Conservation (phyloP, 345 rosid genomes). For the Camelina neglecta region DNA sequence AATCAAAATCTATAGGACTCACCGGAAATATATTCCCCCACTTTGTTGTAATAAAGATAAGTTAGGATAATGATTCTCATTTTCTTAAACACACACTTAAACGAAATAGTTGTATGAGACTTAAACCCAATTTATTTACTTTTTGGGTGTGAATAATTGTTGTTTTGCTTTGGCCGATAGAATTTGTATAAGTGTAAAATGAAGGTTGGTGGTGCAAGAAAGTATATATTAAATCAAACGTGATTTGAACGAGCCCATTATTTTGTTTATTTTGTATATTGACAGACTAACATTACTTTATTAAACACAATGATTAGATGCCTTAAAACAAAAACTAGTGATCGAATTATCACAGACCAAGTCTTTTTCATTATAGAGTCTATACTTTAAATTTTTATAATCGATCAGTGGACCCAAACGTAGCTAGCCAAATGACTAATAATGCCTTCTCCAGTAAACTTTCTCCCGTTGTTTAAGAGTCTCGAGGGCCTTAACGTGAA, state of each 20-base stretch:
- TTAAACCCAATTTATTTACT: too few species aligned
- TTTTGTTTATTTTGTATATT: background rate
- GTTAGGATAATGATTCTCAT: background rate
- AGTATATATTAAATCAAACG: background rate
- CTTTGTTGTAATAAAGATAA: background rate
- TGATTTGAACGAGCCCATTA: background rate
- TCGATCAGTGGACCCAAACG: background rate
- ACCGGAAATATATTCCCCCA: background rate
- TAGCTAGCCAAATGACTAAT: too few species aligned
- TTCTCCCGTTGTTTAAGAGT: too few species aligned
- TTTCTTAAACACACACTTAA: too few species aligned
- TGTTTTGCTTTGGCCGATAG: too few species aligned
- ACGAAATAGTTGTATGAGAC: too few species aligned
- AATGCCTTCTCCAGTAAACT: too few species aligned
- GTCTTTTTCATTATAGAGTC: background rate
- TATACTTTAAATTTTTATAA: background rate
- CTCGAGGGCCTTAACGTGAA: too few species aligned
- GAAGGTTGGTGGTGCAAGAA: constrained; percentile 4
- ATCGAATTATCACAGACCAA: background rate
- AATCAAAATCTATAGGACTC: background rate
- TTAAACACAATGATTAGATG: constrained; percentile 1
- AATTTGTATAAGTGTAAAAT: background rate
- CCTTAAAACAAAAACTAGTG: background rate
- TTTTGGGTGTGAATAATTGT: too few species aligned
- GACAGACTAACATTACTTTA: background rate